Evolutionary conservation across 2,329 filamentous ascomycete genomes (phyloP).

Genomic region (Penicillium sp.): DNA sequence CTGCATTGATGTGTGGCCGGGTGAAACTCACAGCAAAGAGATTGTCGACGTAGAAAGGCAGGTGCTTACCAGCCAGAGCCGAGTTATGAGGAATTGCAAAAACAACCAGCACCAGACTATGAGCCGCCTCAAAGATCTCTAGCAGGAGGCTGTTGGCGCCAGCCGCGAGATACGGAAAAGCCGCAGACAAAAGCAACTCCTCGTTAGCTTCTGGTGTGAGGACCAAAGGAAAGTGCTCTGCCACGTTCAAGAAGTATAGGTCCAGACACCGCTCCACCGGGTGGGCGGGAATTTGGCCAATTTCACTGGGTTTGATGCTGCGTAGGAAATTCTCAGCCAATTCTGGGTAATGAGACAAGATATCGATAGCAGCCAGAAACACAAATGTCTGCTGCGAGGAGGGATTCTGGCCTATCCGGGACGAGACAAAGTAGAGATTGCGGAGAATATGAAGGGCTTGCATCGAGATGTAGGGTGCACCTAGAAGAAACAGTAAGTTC

Average conservation of each 20-base stretch:
- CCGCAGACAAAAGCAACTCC: constrained; percentile 68
- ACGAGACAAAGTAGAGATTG: constrained; percentile 78
- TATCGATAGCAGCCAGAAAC: constrained; percentile 77
- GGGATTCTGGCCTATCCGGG: constrained; percentile 65
- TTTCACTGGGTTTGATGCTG: constrained; percentile 57
- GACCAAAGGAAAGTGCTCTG: constrained; percentile 75
- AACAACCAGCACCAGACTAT: constrained; percentile 75
- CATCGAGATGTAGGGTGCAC: constrained; percentile 64
- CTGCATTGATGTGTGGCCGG: background rate
- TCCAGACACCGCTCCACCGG: constrained; percentile 71
- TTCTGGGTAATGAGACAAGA: constrained; percentile 67
- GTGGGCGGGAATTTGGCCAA: constrained; percentile 58
- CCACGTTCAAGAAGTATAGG: constrained; percentile 81
- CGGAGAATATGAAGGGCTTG: constrained; percentile 72
- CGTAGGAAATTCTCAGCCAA: constrained; percentile 66
- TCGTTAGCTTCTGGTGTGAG: constrained; percentile 67
- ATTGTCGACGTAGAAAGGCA: constrained; percentile 80
- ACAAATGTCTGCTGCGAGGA: constrained; percentile 86
- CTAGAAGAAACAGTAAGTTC: constrained; percentile 26
- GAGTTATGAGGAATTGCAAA: constrained; percentile 77
- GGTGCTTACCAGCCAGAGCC: constrained; percentile 64
- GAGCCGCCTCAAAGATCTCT: constrained; percentile 82
- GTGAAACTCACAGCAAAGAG: constrained; percentile 59
- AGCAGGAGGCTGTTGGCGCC: constrained; percentile 57
- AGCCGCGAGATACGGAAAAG: constrained; percentile 69